phyloP scores from a whole-genome alignment of 1,139 yeast genomes.

The Nadsonia commutata region DNA sequence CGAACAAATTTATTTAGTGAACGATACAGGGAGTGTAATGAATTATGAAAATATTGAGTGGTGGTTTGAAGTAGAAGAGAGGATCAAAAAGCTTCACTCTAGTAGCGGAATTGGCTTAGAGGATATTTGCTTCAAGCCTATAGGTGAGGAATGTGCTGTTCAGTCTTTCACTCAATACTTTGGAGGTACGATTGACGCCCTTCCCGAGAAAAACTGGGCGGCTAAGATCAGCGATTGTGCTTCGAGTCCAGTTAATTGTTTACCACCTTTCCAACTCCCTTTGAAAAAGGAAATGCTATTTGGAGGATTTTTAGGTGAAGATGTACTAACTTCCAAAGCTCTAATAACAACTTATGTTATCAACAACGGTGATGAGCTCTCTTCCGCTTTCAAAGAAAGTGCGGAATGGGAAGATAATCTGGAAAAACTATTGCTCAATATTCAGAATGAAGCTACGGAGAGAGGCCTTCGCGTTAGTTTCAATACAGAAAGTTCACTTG shows the following conservation, averaged over 20 bases:
- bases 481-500: conserved; percentile 70
- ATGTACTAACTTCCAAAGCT: conserved; percentile 49
- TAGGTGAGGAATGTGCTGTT: conserved; percentile 60
- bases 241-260: conserved; percentile 70
- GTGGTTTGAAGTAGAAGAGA: conserved; percentile 73
- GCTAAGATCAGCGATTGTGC: conserved; percentile 44
- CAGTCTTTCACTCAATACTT: conserved; percentile 87
- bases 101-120: conserved; percentile 27
- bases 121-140: conserved; percentile 80
- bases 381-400: conserved; percentile 15
- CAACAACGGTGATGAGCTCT: conserved; percentile 26
- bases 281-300: conserved; percentile 57
- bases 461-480: conserved; percentile 51
- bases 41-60: conserved; percentile 54
- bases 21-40: conserved; percentile 48
- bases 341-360: conserved; percentile 61
- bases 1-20: conserved; percentile 69
- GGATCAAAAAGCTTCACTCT: conserved; percentile 27
- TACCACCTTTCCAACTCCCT: conserved; percentile 88
- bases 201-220: conserved; percentile 43
- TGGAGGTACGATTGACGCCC: conserved; percentile 40
- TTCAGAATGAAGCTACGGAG: conserved; percentile 28
- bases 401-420: conserved; percentile 50
- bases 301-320: conserved; percentile 34
- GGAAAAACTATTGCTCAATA: conserved; percentile 37